Base-by-base conservation (phyloP, 2,329 filamentous ascomycete species). In the Arthroderma sp. region DNA sequence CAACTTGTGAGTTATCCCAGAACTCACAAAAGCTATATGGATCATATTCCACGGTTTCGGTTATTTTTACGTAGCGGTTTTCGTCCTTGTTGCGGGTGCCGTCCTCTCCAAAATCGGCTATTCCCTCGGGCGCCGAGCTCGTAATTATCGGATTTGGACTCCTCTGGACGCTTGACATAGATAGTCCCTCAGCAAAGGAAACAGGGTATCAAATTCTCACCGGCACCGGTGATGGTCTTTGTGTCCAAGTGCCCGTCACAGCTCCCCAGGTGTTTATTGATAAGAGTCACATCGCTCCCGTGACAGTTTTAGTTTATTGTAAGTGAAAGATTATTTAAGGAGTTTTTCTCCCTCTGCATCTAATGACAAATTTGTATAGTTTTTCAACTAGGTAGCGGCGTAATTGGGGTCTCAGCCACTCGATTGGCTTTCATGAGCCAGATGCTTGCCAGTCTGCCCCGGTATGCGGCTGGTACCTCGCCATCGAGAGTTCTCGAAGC, bases 101-200 rank as follows among this genome's bases (percentile, higher is more conserved):
- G 27, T 37, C 36, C 5, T 37, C 36, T 37, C 36, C 36, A 37
- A 5, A n/a, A 11, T n/a, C 5, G 36, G 36, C 36, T 5, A 37
- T 5, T 37, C 5, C 10, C 36, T 37, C 36, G 5, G 36, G 36
- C n/a, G 10, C 5, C 5, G 10, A 5, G 10, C 36, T 37, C 5
- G 36, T 37, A 5, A 37, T 54, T 5, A 49, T 58, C 29, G 58
- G 55, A 9, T 46, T 52, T 15, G 57, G 57, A 6, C 49, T 61
- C 27, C 50, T 61, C 29, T 51, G 43, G 30, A 60, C 55, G 1
- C 55, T 59, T 43, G 46, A 43, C n/a, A 46, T 46, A 5, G 46
- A 51, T 29, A 53, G 51, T 4, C 40, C 40, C 2, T 49, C 53
- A 29, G 37, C 44, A 10, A 45, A 51, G 9, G 53, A 53, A 50